A percentile compares a stretch with the other conserved stretches of the same genome.
Evolutionary conservation across 345 rosid species (phyloP).

Genomic region (Triadica sebifera): DNA sequence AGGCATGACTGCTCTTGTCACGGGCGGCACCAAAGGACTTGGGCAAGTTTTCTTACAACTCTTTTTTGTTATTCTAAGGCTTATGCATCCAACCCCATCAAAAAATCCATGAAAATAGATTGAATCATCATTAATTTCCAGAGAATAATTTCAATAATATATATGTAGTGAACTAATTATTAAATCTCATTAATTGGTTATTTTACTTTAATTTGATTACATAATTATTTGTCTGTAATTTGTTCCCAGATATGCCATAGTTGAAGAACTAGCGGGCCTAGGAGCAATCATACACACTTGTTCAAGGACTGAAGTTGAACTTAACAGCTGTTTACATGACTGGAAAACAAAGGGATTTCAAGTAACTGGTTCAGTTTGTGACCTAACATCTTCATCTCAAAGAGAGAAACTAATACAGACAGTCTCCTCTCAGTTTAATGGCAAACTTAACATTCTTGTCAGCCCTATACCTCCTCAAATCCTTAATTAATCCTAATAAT

Average conservation of each 20-base stretch:
- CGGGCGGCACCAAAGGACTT: constrained; percentile 35
- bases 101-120: too few species aligned
- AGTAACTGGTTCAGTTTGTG: constrained; percentile 20
- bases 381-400: constrained; percentile 14
- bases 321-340: constrained; percentile 5
- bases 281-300: constrained; percentile 23
- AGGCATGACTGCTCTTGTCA: constrained; percentile 31
- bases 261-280: constrained; percentile 23
- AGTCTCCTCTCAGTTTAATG: constrained; percentile 18
- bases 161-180: too few species aligned
- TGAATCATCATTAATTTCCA: too few species aligned
- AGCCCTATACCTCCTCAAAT: too few species aligned
- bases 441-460: constrained; percentile 22
- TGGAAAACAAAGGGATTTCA: constrained; percentile 22
- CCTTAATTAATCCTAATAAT: too few species aligned
- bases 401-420: constrained; percentile 7
- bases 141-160: too few species aligned
- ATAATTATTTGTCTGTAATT: too few species aligned
- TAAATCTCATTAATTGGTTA: too few species aligned
- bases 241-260: constrained; percentile 16
- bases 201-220: too few species aligned
- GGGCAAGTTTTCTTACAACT: too few species aligned
- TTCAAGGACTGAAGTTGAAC: constrained; percentile 2
- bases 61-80: too few species aligned
- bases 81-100: too few species aligned